Base-by-base conservation (phyloP, 2,329 filamentous ascomycete genomes). In the Penicillium thymicola region DNA sequence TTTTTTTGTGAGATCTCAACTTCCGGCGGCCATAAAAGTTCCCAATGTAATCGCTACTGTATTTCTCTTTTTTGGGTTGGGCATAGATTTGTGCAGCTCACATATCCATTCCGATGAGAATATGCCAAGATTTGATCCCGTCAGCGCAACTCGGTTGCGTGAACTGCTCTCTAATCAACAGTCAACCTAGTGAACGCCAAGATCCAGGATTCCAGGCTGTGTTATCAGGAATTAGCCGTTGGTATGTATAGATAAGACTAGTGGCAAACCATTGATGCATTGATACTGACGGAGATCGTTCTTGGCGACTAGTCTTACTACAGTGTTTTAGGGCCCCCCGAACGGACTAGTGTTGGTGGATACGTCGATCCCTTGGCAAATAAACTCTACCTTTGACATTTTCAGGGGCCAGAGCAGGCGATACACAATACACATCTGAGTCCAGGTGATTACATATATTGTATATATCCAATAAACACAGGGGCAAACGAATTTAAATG, bases 331-430 rank as follows among this genome's bases (percentile, higher is more conserved):
- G 41, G 28, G n/a, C 5, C 48, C 48, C 41, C 53, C 48, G 57
- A 56, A 55, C 18, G 41, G 54, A 55, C 44, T 58, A 51, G 59
- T 51, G 30, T 48, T 43, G 27, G 56, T 55, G 25, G 48, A 51
- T 47, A 18, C 43, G 58, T 55, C 59, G 59, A 65, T 65, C 59
- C 14, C 60, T 64, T 63, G 60, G 60, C 62, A 42, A 58, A 54
- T 48, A 55, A 60, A 52, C 14, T 51, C 46, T 41, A 51, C 38
- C 46, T 58, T 41, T 23, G n/a, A 40, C 16, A 16, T 27, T 51
- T 51, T 52, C 48, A 55, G 40, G 53, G 53, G 47, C 53, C 41
- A 55, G 53, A 55, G 28, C 48, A 34, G 48, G 34, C 54, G 34
- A 25, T 45, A 28, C 14, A 27, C 27, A 36, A 13, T 32, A 21